phyloP scores from a whole-genome alignment of 306 rosid species.

The Benincasa hispida region DNA sequence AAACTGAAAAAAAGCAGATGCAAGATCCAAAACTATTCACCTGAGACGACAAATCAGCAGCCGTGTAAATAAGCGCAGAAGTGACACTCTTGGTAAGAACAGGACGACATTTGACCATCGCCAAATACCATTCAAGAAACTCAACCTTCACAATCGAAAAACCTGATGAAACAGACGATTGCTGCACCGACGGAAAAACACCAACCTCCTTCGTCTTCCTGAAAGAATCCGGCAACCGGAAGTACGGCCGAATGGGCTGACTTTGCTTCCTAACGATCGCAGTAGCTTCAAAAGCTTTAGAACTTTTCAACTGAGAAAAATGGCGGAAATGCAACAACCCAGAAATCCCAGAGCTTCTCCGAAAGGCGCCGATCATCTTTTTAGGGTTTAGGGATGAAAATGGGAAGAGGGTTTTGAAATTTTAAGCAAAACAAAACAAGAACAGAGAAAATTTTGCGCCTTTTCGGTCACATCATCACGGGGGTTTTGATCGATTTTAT shows the following conservation, averaged over 20 bases:
- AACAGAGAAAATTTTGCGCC: neutral
- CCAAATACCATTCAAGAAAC: conserved; percentile 70
- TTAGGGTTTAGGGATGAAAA: neutral
- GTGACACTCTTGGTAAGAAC: conserved; percentile 66
- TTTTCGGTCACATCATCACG: neutral
- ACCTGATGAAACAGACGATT: conserved; percentile 29
- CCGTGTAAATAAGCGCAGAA: conserved; percentile 57
- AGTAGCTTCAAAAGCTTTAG: conserved; percentile 7
- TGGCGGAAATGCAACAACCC: conserved; percentile 1
- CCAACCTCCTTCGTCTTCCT: conserved; percentile 28
- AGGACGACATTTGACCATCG: conserved; percentile 51
- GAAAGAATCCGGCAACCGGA: conserved; percentile 24
- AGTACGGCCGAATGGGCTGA: conserved; percentile 22
- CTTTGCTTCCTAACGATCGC: conserved; percentile 10
- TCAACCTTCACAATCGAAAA: conserved; percentile 26
- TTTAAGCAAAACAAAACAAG: neutral
- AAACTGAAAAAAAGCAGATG: neutral
- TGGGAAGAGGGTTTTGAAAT: neutral
- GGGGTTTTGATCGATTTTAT: neutral
- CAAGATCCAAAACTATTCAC: conserved; percentile 16
- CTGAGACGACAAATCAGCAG: conserved; percentile 86
- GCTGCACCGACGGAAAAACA: conserved; percentile 21
- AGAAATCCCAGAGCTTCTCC: neutral
- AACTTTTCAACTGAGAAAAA: neutral
- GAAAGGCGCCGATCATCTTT: neutral